These are phyloP conservation scores for Salix arbutifolia DNA, from an alignment of 345 rosid species.

Conservation along the genomic window DNA sequence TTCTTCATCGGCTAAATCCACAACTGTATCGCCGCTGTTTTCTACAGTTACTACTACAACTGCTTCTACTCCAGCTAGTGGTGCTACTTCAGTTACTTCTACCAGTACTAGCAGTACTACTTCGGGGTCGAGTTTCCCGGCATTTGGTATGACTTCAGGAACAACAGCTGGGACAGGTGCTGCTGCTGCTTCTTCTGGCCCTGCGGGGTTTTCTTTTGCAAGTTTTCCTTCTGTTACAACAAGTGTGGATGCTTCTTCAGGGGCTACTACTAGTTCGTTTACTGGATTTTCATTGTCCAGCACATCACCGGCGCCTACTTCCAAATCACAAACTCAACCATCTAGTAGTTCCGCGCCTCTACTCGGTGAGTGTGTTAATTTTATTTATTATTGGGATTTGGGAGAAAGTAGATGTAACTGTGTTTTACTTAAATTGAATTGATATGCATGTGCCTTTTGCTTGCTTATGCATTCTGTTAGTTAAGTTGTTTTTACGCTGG, in stretches of 20 bases:
- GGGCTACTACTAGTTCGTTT: constrained; percentile 47
- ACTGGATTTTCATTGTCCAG: constrained; percentile 62
- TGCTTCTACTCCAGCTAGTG: constrained; percentile 44
- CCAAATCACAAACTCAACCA: constrained; percentile 51
- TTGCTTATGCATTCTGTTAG: neutral
- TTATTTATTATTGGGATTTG: neutral
- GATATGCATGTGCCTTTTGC: neutral
- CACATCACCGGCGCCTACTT: constrained; percentile 38
- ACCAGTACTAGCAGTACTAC: constrained; percentile 31
- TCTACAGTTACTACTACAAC: constrained; percentile 13
- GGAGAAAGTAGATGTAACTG: neutral
- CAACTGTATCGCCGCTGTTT: neutral
- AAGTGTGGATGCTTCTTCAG: constrained; percentile 36
- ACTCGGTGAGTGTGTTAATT: constrained; percentile 51
- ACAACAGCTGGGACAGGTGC: constrained; percentile 16
- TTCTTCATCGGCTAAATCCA: neutral
- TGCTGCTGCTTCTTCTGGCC: constrained; percentile 33
- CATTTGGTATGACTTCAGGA: constrained; percentile 35
- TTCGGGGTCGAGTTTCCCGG: constrained; percentile 41
- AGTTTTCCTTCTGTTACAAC: constrained; percentile 41
- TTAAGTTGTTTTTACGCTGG: neutral
- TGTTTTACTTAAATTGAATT: neutral
- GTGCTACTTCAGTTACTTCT: constrained; percentile 31
- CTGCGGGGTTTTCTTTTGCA: constrained; percentile 38
- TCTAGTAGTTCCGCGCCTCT: constrained; percentile 32